A percentile compares a stretch with the other conserved stretches of the same genome.
These are phyloP conservation scores for Blastobotrys persicus DNA, from an alignment of 1,139 yeast genomes.

Conservation along the genomic window DNA sequence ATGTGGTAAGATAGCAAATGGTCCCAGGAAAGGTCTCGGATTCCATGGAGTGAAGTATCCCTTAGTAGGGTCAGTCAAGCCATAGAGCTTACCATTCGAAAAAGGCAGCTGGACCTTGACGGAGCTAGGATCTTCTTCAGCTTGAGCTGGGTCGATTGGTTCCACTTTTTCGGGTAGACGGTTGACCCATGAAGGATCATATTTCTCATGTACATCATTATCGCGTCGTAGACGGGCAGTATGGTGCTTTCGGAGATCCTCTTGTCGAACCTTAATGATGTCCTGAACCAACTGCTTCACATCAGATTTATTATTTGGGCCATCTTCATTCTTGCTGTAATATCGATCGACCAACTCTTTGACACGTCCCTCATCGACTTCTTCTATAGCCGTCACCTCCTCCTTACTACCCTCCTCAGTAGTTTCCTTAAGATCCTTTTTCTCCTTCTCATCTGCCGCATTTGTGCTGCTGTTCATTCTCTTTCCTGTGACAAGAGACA, in stretches of 20 bases:
- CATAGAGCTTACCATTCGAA: slow-evolving; percentile 59
- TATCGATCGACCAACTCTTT: slow-evolving; percentile 11
- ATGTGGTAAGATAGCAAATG: slow-evolving; percentile 87
- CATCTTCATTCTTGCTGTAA: slow-evolving; percentile 18
- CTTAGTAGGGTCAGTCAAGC: slow-evolving; percentile 72
- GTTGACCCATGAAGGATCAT: slow-evolving; percentile 57
- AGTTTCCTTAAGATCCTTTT: slow-evolving; percentile 13
- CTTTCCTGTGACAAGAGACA: slow-evolving; percentile 30
- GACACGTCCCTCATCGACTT: slow-evolving; percentile 11
- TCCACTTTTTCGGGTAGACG: slow-evolving; percentile 49
- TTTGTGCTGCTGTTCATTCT: slow-evolving; percentile 13
- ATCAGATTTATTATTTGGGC: slow-evolving; percentile 33
- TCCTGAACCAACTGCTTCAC: slow-evolving; percentile 57
- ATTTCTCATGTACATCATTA: slow-evolving; percentile 39
- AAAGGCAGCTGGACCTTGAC: slow-evolving; percentile 34
- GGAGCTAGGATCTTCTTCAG: slow-evolving; percentile 52
- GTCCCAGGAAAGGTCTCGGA: slow-evolving; percentile 89
- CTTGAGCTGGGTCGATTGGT: slow-evolving; percentile 51
- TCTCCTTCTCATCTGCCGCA: slow-evolving; percentile 11
- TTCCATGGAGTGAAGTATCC: slow-evolving; percentile 96
- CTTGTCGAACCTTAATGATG: slow-evolving; percentile 50
- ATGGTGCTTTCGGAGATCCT: slow-evolving; percentile 46
- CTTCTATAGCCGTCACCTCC: slow-evolving; percentile 6
- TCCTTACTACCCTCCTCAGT: slow-evolving; percentile 7
- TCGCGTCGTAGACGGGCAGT: slow-evolving; percentile 28